phyloP scores from a whole-genome alignment of 2,329 filamentous ascomycete genomes.

The Pyricularia sp. region DNA sequence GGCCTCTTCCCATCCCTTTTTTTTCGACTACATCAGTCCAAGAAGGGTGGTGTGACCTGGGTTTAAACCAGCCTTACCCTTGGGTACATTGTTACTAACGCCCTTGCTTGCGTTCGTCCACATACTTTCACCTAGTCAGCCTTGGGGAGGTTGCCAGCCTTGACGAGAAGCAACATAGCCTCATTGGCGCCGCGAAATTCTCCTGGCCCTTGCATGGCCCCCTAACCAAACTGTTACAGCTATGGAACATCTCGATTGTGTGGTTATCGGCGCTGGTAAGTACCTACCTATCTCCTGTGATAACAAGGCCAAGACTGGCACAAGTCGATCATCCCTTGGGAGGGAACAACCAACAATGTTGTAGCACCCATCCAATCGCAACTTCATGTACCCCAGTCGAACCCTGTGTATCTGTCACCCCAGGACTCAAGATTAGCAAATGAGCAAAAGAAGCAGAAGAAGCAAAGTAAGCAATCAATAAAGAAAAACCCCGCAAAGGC shows the following conservation, averaged over 20 bases:
- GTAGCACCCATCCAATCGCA: not conserved
- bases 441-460: not conserved
- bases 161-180: not conserved
- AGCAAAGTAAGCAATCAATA: not conserved
- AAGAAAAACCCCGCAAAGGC: not conserved
- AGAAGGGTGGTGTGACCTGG: not conserved
- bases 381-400: not conserved
- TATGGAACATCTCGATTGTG: slow-evolving; percentile 36
- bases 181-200: not conserved
- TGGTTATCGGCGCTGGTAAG: slow-evolving; percentile 45
- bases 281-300: slow-evolving; percentile 5
- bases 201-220: not conserved
- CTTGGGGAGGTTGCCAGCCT: not conserved
- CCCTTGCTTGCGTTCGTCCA: not conserved
- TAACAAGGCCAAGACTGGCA: not conserved
- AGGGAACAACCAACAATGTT: not conserved
- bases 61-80: not conserved
- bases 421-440: not conserved
- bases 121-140: not conserved
- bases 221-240: not conserved
- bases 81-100: no score
- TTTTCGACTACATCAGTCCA: not conserved
- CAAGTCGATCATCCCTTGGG: not conserved
- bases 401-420: not conserved
- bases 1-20: not conserved